These are phyloP conservation scores for Gossypium anomalum DNA, from an alignment of 345 rosid species.

Conservation along the genomic window DNA sequence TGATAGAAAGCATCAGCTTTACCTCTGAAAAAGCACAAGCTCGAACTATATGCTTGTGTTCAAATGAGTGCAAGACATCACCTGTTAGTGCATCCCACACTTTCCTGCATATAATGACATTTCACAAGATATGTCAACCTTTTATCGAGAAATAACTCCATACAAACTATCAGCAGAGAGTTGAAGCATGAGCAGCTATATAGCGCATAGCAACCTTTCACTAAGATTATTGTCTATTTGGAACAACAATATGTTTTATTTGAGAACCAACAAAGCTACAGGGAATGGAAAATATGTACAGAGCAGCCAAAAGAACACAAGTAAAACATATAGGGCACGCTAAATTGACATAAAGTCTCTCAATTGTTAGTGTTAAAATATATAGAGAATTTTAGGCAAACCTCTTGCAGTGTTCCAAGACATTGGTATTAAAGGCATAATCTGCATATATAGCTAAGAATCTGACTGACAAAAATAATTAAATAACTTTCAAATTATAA, in stretches of 20 bases:
- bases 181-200: background rate
- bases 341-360: background rate
- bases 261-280: background rate
- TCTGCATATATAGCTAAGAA: background rate
- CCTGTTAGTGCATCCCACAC: conserved; percentile 93
- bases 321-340: background rate
- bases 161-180: background rate
- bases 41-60: conserved; percentile 88
- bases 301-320: background rate
- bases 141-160: background rate
- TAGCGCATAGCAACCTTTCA: background rate
- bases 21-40: conserved; percentile 92
- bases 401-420: background rate
- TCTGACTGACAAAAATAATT: background rate
- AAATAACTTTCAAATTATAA: background rate
- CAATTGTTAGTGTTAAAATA: background rate
- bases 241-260: background rate
- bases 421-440: no score
- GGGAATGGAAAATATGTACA: background rate
- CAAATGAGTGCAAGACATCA: conserved; percentile 79
- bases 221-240: background rate
- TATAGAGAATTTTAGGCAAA: background rate
- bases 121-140: background rate
- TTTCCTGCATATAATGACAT: conserved; percentile 35
- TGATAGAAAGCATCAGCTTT: conserved; percentile 2